Conservation (phyloP, 495 filamentous ascomycete species). For the Sordaria brevicollis region DNA sequence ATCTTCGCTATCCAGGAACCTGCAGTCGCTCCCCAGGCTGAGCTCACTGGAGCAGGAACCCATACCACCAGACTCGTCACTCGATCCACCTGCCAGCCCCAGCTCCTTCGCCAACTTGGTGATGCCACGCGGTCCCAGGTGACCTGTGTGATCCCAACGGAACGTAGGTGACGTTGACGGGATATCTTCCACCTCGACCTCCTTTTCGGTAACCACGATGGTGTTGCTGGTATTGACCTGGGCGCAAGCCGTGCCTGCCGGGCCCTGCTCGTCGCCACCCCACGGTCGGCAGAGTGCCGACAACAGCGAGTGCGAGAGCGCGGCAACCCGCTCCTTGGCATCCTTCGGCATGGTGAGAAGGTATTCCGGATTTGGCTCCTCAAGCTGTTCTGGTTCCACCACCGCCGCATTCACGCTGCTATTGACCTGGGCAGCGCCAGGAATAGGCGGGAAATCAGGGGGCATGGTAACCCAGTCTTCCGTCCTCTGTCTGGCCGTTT, state of each 20-base stretch:
- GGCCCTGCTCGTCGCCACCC: slow-evolving; percentile 1
- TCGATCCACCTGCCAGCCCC: not conserved
- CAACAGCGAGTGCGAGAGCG: slow-evolving; percentile 5
- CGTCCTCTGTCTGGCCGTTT: not conserved
- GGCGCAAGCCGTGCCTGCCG: not conserved
- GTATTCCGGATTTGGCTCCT: slow-evolving; percentile 1
- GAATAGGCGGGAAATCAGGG: slow-evolving; percentile 3
- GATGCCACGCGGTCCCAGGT: not conserved
- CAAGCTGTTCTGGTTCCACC: not conserved
- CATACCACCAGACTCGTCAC: not conserved
- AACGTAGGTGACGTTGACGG: not conserved
- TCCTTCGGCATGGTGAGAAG: slow-evolving; percentile 7
- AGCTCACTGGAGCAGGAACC: not conserved
- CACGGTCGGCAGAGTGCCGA: slow-evolving; percentile 16
- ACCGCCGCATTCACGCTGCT: not conserved
- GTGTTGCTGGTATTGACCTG: not conserved
- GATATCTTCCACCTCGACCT: not conserved
- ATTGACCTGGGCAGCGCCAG: not conserved
- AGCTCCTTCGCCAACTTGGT: slow-evolving; percentile 1
- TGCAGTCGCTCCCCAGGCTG: not conserved
- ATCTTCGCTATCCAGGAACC: slow-evolving; percentile 17
- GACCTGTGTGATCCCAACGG: slow-evolving; percentile 3
- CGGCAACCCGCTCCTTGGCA: not conserved
- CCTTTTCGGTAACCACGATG: not conserved
- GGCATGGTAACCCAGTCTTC: slow-evolving; percentile 14